Conservation (phyloP, 2,329 filamentous ascomycete species). For the Lachnellula cervina region DNA sequence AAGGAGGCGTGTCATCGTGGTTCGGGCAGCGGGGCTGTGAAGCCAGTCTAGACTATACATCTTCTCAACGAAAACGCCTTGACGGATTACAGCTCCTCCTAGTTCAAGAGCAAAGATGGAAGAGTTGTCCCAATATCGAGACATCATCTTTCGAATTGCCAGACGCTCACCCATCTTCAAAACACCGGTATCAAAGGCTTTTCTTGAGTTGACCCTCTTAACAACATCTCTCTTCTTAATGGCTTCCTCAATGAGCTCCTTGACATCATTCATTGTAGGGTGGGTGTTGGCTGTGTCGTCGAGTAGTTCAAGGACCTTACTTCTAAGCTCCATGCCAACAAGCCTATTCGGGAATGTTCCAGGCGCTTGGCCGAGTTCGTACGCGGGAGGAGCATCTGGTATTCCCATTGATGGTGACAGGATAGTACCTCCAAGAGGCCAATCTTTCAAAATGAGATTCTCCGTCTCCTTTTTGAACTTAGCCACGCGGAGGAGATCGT, state of each 20-base stretch:
- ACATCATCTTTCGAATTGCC: slow-evolving; percentile 62
- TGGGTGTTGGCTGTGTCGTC: slow-evolving; percentile 25
- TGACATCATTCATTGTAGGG: slow-evolving; percentile 47
- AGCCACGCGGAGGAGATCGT: slow-evolving; percentile 53
- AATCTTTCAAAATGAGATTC: slow-evolving; percentile 39
- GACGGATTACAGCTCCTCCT: slow-evolving; percentile 58
- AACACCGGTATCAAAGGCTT: slow-evolving; percentile 19
- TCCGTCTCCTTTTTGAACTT: slow-evolving; percentile 57
- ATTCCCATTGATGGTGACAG: slow-evolving; percentile 49
- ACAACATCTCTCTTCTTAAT: slow-evolving; percentile 38
- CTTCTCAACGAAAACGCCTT: slow-evolving; percentile 64
- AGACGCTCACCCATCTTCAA: slow-evolving; percentile 34
- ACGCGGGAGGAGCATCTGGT: slow-evolving; percentile 35
- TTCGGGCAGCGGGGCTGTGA: slow-evolving; percentile 59
- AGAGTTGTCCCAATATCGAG: slow-evolving; percentile 64
- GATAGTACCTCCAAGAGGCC: slow-evolving; percentile 65
- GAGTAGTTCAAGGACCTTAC: slow-evolving; percentile 39
- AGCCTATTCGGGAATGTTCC: slow-evolving; percentile 55
- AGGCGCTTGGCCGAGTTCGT: slow-evolving; percentile 10
- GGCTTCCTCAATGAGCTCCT: slow-evolving; percentile 43
- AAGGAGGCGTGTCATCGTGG: slow-evolving; percentile 61
- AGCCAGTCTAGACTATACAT: slow-evolving; percentile 77
- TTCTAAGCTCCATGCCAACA: slow-evolving; percentile 43
- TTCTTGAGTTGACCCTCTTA: slow-evolving; percentile 36
- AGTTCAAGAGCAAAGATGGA: slow-evolving; percentile 62